A percentile compares a stretch with the other conserved stretches of the same genome.
Conservation (phyloP, 371 early-diverging fungal genomes). For the Mucor piriformis region DNA sequence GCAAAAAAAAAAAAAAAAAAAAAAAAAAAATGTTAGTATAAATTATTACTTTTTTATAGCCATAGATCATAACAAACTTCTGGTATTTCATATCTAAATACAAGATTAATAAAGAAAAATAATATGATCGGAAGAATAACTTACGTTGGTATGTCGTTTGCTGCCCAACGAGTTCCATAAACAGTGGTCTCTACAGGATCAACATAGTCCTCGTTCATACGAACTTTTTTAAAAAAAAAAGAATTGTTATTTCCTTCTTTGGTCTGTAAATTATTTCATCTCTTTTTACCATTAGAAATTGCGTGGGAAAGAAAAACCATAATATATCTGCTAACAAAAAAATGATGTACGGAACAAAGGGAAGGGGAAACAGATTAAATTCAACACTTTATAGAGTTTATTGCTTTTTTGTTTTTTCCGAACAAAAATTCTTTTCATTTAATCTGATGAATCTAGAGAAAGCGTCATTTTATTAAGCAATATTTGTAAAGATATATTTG, state of each 20-base stretch:
- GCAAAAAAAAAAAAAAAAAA: background rate
- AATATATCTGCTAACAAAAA: background rate
- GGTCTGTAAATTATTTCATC: background rate
- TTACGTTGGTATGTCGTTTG: constrained; percentile 48
- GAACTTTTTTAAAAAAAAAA: background rate
- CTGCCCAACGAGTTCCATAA: constrained; percentile 51
- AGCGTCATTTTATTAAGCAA: background rate
- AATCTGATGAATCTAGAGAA: background rate
- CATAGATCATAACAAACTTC: constrained; percentile 29
- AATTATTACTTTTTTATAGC: background rate
- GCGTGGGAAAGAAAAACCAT: constrained; percentile 40
- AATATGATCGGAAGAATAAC: background rate
- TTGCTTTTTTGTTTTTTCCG: background rate
- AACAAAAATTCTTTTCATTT: background rate
- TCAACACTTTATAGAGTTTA: background rate
- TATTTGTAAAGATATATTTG: background rate
- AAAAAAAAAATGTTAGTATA: background rate
- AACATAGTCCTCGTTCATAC: background rate
- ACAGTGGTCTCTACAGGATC: constrained; percentile 28
- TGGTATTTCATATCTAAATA: constrained; percentile 43
- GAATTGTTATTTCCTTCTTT: background rate
- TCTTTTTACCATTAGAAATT: constrained; percentile 23
- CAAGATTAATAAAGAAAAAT: background rate
- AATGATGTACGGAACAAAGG: background rate
- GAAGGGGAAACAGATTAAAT: background rate